These are phyloP conservation scores for Spencermartinsiella ligniputridi DNA, from an alignment of 1,139 yeast genomes.

Conservation along the genomic window DNA sequence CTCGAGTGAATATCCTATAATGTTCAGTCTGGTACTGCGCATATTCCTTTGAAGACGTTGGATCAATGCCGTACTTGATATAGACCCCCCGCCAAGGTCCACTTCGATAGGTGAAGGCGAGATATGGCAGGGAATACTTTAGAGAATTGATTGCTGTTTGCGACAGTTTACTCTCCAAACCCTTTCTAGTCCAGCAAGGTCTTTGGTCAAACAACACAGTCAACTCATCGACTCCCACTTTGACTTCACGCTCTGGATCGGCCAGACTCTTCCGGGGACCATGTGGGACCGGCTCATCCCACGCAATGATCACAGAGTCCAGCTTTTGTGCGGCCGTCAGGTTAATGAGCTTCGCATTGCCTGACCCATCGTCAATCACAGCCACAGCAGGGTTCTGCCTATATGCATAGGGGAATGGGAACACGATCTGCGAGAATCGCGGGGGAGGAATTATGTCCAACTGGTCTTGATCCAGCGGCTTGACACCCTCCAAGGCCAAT, in stretches of 20 bases:
- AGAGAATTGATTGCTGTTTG: slow-evolving; percentile 44
- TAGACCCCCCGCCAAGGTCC: slow-evolving; percentile 98
- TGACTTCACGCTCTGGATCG: slow-evolving; percentile 32
- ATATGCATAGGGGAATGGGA: slow-evolving; percentile 72
- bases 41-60: slow-evolving; percentile 49
- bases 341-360: slow-evolving; percentile 29
- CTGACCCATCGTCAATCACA: slow-evolving; percentile 52
- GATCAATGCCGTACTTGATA: slow-evolving; percentile 75
- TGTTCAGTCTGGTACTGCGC: slow-evolving; percentile 81
- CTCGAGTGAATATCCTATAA: slow-evolving; percentile 51
- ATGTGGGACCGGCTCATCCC: slow-evolving; percentile 45
- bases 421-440: slow-evolving; percentile 64
- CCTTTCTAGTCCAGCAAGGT: slow-evolving; percentile 86
- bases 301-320: slow-evolving; percentile 38
- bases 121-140: slow-evolving; percentile 77
- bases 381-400: slow-evolving; percentile 52
- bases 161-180: slow-evolving; percentile 52
- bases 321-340: slow-evolving; percentile 31
- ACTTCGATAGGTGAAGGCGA: slow-evolving; percentile 71
- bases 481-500: slow-evolving; percentile 29
- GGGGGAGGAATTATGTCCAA: slow-evolving; percentile 86
- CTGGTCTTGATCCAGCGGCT: slow-evolving; percentile 35
- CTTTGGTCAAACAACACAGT: slow-evolving; percentile 54
- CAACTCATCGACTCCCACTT: slow-evolving; percentile 52
- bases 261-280: slow-evolving; percentile 42